These are phyloP conservation scores for Dillenia turbinata DNA, from an alignment of 164 flowering plant species.

Conservation along the genomic window DNA sequence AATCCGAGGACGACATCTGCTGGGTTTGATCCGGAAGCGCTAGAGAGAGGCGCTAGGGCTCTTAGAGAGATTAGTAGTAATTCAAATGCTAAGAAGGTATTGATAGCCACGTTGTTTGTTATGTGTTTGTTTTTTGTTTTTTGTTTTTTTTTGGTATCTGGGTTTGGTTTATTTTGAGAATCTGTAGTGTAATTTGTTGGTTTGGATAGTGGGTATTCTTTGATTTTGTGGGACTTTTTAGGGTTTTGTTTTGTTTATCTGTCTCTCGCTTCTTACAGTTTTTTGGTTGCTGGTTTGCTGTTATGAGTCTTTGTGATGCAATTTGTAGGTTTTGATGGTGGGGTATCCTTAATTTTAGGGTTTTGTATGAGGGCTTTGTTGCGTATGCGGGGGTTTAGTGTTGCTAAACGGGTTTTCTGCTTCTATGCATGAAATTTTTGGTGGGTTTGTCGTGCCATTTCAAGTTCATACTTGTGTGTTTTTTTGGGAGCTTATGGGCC, in stretches of 20 bases:
- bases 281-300: no score
- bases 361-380: no score
- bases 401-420: no score
- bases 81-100: slow-evolving; percentile 52
- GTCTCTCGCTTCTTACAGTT: no score
- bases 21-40: slow-evolving; percentile 88
- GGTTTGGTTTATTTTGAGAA: not conserved
- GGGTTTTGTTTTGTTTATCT: no score
- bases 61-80: slow-evolving; percentile 45
- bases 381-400: no score
- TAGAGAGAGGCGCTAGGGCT: slow-evolving; percentile 72
- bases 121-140: slow-evolving; percentile 1
- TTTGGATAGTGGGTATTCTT: not conserved
- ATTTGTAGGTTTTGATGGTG: no score
- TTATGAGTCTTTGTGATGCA: no score
- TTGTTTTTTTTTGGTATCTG: not conserved
- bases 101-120: not conserved
- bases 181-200: not conserved
- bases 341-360: no score
- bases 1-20: slow-evolving; percentile 77
- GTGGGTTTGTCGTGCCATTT: no score
- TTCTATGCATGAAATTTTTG: no score
- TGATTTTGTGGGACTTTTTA: not conserved
- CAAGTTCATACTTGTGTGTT: not conserved
- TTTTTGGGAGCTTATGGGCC: no score